These are phyloP conservation scores for Polyplosphaeria fusca DNA, from an alignment of 495 filamentous ascomycete species.

Conservation along the genomic window DNA sequence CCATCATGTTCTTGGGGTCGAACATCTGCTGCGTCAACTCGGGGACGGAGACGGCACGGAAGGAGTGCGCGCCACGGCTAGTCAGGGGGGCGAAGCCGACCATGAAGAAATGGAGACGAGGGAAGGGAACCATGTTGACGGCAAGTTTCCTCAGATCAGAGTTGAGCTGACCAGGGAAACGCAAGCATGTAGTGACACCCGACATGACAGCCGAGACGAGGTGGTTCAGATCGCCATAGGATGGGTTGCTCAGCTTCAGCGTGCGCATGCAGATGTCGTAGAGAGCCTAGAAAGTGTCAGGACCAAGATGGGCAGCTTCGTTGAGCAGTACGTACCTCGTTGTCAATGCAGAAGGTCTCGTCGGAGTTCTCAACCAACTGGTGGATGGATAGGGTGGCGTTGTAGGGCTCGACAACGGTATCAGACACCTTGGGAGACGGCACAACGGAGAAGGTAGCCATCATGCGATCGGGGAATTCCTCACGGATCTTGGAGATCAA, in stretches of 20 bases:
- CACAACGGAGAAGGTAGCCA: constrained; percentile 99
- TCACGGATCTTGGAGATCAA: constrained; percentile 99
- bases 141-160: constrained; percentile 99
- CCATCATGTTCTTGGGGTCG: constrained; percentile 99
- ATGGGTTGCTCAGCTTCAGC: constrained; percentile 96
- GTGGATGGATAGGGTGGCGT: constrained; percentile 97
- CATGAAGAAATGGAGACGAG: constrained; percentile 99
- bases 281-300: constrained; percentile 62
- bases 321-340: constrained; percentile 65
- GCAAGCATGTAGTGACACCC: constrained; percentile 95
- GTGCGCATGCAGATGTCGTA: constrained; percentile 99
- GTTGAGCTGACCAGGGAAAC: constrained; percentile 99
- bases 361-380: constrained; percentile 99
- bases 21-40: constrained; percentile 99
- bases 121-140: constrained; percentile 99
- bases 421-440: constrained; percentile 99
- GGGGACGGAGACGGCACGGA: constrained; percentile 96
- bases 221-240: constrained; percentile 99
- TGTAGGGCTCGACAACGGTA: constrained; percentile 99
- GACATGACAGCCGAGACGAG: constrained; percentile 99
- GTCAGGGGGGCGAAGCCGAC: constrained; percentile 99
- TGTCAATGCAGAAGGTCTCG: constrained; percentile 99
- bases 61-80: constrained; percentile 87
- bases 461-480: constrained; percentile 99
- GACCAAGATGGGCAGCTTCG: neutral